A percentile compares a stretch with the other conserved stretches of the same genome.
These are phyloP conservation scores for Pneumocystis carinii DNA, from an alignment of 1,139 yeast species.

Conservation along the genomic window DNA sequence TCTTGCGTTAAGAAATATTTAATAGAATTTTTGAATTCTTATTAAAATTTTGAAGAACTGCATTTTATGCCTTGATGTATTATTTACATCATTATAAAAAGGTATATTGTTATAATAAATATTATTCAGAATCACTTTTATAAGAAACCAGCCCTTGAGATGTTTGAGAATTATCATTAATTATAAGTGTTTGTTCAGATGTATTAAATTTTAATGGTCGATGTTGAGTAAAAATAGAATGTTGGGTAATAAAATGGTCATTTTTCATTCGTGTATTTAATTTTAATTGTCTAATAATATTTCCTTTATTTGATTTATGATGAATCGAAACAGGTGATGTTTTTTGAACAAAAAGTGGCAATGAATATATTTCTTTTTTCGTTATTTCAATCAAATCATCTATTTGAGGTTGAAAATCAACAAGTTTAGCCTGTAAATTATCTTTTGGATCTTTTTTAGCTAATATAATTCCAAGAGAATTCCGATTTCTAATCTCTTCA, in stretches of 20 bases:
- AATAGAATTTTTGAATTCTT: background rate
- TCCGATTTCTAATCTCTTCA: background rate
- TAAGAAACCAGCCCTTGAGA: background rate
- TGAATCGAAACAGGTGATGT: background rate
- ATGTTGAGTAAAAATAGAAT: background rate
- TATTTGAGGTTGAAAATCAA: background rate
- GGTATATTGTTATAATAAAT: background rate
- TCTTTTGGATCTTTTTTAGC: background rate
- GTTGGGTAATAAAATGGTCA: background rate
- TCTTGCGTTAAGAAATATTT: too few relatives aligned
- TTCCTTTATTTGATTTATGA: background rate
- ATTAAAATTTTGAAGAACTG: background rate
- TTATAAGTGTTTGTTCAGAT: background rate
- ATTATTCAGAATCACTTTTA: background rate
- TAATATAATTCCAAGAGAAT: background rate
- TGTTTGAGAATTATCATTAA: background rate
- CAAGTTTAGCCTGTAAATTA: background rate
- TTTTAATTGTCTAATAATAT: background rate
- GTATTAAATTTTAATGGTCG: background rate
- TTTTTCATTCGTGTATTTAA: background rate
- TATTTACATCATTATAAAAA: background rate
- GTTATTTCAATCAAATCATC: background rate
- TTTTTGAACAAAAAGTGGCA: background rate
- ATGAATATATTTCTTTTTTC: background rate
- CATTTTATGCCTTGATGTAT: background rate